Evolutionary conservation across 2,329 filamentous ascomycete species (phyloP).

Genomic region (Penicillium sp.): DNA sequence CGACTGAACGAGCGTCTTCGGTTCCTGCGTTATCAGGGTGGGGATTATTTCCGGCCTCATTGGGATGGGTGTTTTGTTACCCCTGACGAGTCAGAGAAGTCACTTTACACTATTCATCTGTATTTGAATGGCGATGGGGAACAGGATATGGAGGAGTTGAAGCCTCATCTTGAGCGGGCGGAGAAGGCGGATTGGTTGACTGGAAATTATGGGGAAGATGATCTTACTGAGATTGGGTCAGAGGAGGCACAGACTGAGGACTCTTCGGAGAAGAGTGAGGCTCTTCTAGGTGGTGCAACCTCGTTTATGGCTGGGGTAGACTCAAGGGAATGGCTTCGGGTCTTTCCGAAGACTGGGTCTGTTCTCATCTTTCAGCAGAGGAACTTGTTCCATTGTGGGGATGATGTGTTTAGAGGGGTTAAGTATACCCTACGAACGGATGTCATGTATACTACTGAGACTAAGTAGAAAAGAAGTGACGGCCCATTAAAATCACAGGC

Average conservation of each 20-base stretch:
- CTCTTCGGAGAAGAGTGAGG: conserved; percentile 23
- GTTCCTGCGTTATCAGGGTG: conserved; percentile 69
- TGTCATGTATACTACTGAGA: conserved; percentile 47
- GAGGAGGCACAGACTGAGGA: not conserved
- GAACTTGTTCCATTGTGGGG: conserved; percentile 53
- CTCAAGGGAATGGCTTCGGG: conserved; percentile 37
- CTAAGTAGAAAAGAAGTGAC: not conserved
- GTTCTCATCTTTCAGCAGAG: conserved; percentile 58
- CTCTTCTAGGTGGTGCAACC: conserved; percentile 55
- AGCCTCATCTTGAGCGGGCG: conserved; percentile 17
- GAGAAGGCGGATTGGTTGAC: conserved; percentile 10
- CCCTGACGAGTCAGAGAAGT: conserved; percentile 50
- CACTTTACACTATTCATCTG: conserved; percentile 56
- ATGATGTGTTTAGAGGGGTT: conserved; percentile 52
- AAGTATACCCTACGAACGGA: conserved; percentile 59
- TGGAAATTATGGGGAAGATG: conserved; percentile 15
- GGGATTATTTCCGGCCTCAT: conserved; percentile 73
- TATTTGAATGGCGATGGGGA: conserved; percentile 52
- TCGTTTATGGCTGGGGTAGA: conserved; percentile 46
- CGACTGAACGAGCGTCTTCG: conserved; percentile 70
- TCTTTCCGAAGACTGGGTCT: conserved; percentile 52
- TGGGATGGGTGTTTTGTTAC: conserved; percentile 65
- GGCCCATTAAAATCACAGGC: too few relatives aligned
- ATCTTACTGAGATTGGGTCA: conserved; percentile 13
- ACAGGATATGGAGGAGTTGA: conserved; percentile 32